Evolutionary conservation across 768 basidiomycete genomes (phyloP), one percentile per base, ranked within the genome.

Genomic region (Naematelia aurantialba): DNA sequence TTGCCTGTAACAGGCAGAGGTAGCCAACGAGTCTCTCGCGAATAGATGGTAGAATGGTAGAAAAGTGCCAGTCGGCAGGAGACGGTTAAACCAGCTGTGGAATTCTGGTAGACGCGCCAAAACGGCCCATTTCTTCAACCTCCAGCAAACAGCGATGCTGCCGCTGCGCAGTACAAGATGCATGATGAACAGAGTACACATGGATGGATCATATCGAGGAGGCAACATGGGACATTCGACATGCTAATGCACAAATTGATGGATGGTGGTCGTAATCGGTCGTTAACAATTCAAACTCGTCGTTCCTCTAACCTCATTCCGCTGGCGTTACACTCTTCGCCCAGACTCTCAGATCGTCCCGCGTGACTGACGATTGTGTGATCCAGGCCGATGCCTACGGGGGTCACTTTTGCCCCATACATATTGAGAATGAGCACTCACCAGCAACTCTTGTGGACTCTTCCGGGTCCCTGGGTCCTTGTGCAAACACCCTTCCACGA

Each of bases 401-500:
- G 25, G 19, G 49, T 57, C 42, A 61, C 52, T 39, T 30, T 29
- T 21, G 25, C 19, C 14, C 50, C 22, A 39, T 30, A n/a, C 10
- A 22, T 21, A 24, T 26, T 22, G 21, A 17, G 19, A n/a, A n/a
- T n/a, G 42, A 14, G 22, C 22, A 78, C 78, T 66, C 54, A 79
- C 80, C 62, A 80, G 56, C 19, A 97, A 78, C 69, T 94, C 89
- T 75, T 91, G 92, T 5, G 93, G 92, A 27, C 89, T 89, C 79
- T 82, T 85, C 70, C 94, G 81, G 61, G 79, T 79, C 58, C 87
- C 86, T 4, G 91, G 91, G 73, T 97, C 90, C 79, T 99, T 99
- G 75, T 87, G 68, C 78, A 98, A 76, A 79, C 92, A 98, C 48
- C 84, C 85, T 74, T 96, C 88, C 46, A 98, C 85, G 65, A 99